phyloP scores from a whole-genome alignment of 1,284 basidiomycete genomes.

The Moniliella sp. region DNA sequence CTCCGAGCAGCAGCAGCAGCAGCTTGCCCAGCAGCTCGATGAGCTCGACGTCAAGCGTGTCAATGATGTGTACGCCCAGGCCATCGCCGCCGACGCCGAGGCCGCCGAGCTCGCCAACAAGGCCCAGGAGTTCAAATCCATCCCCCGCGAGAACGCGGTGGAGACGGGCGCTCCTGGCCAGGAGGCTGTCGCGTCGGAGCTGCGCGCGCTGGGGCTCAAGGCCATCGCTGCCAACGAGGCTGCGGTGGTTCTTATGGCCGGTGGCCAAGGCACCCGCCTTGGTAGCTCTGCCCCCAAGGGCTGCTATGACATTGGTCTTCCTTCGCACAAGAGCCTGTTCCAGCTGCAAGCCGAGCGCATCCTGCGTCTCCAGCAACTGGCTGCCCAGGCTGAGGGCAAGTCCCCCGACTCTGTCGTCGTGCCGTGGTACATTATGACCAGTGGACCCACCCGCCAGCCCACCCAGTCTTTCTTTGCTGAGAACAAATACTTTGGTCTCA shows the following conservation, averaged over 20 bases:
- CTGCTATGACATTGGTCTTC: slow-evolving; percentile 86
- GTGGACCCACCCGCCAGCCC: slow-evolving; percentile 68
- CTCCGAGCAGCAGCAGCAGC: slow-evolving; percentile 44
- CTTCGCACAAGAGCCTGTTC: slow-evolving; percentile 78
- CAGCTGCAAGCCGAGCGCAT: slow-evolving; percentile 92
- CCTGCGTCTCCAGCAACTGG: slow-evolving; percentile 54
- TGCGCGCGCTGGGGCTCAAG: slow-evolving; percentile 47
- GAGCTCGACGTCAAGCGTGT: slow-evolving; percentile 70
- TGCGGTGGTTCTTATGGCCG: slow-evolving; percentile 84
- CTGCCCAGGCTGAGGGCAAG: slow-evolving; percentile 26
- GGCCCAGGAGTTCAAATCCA: slow-evolving; percentile 28
- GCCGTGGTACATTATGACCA: slow-evolving; percentile 98
- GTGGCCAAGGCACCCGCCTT: slow-evolving; percentile 84
- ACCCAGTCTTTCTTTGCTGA: slow-evolving; percentile 68
- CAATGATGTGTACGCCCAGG: slow-evolving; percentile 63
- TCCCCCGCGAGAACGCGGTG: slow-evolving; percentile 12
- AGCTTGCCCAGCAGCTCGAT: slow-evolving; percentile 53
- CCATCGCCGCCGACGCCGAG: slow-evolving; percentile 49
- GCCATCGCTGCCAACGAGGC: slow-evolving; percentile 64
- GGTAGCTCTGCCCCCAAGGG: slow-evolving; percentile 84
- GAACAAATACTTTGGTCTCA: slow-evolving; percentile 63
- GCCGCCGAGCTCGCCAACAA: slow-evolving; percentile 36
- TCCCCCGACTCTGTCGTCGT: slow-evolving; percentile 35
- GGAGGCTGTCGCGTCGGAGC: slow-evolving; percentile 38
- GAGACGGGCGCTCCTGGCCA: slow-evolving; percentile 12